Conservation (phyloP, 495 filamentous ascomycete species). For the Halenospora varia region DNA sequence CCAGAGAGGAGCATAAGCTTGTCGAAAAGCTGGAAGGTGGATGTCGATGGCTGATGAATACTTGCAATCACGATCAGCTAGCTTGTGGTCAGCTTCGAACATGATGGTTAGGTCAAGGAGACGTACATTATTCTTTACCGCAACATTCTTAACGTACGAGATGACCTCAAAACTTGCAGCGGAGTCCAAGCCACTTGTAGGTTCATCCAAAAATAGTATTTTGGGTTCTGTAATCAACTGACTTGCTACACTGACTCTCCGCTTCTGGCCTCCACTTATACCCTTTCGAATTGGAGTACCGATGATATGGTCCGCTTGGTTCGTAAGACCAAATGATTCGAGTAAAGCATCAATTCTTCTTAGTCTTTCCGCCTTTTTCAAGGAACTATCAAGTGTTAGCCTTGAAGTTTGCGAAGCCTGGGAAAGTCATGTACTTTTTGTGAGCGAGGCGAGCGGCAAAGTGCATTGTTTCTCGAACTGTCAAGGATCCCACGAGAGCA, state of each 20-base stretch:
- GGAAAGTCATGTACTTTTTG: constrained; percentile 14
- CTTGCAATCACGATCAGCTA: constrained; percentile 68
- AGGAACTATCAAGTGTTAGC: constrained; percentile 32
- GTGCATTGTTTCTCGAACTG: constrained; percentile 69
- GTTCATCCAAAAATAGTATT: constrained; percentile 79
- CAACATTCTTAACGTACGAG: constrained; percentile 58
- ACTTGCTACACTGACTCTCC: constrained; percentile 70
- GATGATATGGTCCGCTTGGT: constrained; percentile 62
- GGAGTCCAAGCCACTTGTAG: constrained; percentile 75
- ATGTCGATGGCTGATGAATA: constrained; percentile 78
- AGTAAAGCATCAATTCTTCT: constrained; percentile 53
- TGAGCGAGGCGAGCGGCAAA: constrained; percentile 51
- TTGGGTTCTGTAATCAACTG: constrained; percentile 76
- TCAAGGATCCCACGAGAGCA: constrained; percentile 72
- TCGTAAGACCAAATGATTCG: constrained; percentile 56
- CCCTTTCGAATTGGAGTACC: constrained; percentile 79
- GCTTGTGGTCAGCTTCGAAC: neutral
- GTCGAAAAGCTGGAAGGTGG: constrained; percentile 74
- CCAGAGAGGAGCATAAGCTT: constrained; percentile 68
- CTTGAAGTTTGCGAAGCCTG: neutral
- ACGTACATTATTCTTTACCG: constrained; percentile 59
- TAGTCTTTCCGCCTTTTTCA: constrained; percentile 45
- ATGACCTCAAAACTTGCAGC: constrained; percentile 66
- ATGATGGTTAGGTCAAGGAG: neutral
- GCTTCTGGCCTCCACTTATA: constrained; percentile 76